Percentiles rank a stretch among this genome's conserved stretches.
These are phyloP conservation scores for Beauveria scarabaeidicola DNA, from an alignment of 2,329 filamentous ascomycete species.

Conservation along the genomic window DNA sequence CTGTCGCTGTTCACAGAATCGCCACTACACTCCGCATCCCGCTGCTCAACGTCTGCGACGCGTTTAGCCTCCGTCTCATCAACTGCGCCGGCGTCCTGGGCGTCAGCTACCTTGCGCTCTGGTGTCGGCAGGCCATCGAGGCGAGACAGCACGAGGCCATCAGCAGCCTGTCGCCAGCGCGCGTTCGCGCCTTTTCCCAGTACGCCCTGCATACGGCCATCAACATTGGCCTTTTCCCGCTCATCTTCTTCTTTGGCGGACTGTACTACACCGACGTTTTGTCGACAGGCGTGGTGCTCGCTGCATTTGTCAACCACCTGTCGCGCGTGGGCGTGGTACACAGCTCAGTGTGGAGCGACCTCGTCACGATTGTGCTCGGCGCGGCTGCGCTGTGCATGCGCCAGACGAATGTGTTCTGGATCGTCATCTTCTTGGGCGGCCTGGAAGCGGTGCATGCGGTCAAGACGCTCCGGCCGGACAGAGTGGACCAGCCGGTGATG, in stretches of 20 bases:
- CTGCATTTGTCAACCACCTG: conserved; percentile 54
- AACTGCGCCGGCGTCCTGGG: conserved; percentile 34
- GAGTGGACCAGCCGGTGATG: conserved; percentile 23
- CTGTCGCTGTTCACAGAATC: conserved; percentile 15
- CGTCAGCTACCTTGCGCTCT: conserved; percentile 37
- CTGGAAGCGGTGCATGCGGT: conserved; percentile 45
- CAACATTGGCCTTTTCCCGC: conserved; percentile 78
- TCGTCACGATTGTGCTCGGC: conserved; percentile 47
- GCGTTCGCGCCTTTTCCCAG: conserved; percentile 23
- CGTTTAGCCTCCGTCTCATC: conserved; percentile 35
- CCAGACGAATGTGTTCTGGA: conserved; percentile 97
- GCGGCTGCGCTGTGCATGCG: conserved; percentile 64
- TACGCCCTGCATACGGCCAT: conserved; percentile 54
- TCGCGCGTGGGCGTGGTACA: conserved; percentile 28
- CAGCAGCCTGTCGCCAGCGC: conserved; percentile 13
- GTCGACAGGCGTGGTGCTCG: conserved; percentile 67
- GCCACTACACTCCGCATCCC: neutral
- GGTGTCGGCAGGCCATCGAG: conserved; percentile 46
- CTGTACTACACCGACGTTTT: conserved; percentile 92
- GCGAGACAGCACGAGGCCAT: conserved; percentile 24
- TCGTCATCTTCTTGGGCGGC: conserved; percentile 66
- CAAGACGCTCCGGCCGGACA: conserved; percentile 32
- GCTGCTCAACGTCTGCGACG: conserved; percentile 17
- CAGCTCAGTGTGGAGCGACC: conserved; percentile 29
- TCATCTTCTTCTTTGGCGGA: conserved; percentile 91